Conservation (phyloP, 2,329 filamentous ascomycete species). For the Cercospora sp. region DNA sequence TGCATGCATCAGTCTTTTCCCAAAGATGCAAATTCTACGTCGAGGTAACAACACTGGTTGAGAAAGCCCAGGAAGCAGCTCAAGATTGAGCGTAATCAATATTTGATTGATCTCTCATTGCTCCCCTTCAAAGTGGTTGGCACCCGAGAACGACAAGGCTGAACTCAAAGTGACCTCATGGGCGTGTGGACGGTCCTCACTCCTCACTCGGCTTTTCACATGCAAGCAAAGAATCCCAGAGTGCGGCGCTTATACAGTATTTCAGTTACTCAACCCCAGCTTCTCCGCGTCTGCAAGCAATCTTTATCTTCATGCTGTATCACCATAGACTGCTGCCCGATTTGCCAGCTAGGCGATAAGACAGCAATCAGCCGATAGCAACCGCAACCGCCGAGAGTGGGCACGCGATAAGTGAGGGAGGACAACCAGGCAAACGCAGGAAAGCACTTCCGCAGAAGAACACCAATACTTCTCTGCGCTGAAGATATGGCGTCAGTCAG, state of each 20-base stretch:
- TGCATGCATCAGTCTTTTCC: too few species aligned
- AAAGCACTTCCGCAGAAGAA: not conserved
- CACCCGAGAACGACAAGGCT: not conserved
- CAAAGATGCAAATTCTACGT: not conserved
- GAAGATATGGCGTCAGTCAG: constrained; percentile 21
- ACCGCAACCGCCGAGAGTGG: not conserved
- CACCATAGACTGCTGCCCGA: not conserved
- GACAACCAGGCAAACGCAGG: not conserved
- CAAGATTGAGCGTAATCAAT: not conserved
- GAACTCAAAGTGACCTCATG: not conserved
- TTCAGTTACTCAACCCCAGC: not conserved
- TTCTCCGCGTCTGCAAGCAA: constrained; percentile 12
- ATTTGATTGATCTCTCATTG: not conserved
- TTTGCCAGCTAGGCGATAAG: constrained; percentile 1
- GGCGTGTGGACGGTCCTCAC: not conserved
- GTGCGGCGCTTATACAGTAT: not conserved
- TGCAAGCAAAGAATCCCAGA: not conserved
- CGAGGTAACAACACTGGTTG: not conserved
- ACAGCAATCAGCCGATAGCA: constrained; percentile 3
- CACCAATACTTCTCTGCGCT: not conserved
- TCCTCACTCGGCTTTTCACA: constrained; percentile 2
- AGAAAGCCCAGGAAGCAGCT: not conserved
- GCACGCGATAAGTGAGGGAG: constrained; percentile 7
- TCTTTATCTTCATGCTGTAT: constrained; percentile 8
- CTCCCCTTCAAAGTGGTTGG: not conserved